A percentile compares a stretch with the other conserved stretches of the same genome.
Conservation (phyloP, 495 filamentous ascomycete genomes). For the Aspergillus coremiiformis region DNA sequence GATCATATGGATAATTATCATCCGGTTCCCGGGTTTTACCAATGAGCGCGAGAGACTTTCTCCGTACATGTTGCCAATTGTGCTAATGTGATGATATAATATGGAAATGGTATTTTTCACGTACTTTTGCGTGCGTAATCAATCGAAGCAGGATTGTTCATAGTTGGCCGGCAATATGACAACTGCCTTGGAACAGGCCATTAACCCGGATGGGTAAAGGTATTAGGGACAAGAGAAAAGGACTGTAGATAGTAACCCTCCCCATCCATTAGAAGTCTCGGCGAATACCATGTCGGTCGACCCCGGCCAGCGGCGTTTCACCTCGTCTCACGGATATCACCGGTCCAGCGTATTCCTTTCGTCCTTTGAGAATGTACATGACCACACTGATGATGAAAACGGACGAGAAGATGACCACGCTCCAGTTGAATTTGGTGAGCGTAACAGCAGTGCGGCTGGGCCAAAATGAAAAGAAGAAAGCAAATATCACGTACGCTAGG, state of each 20-base stretch:
- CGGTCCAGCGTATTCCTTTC: slow-evolving; percentile 23
- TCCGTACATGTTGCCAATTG: too few relatives aligned
- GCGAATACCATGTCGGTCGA: not conserved
- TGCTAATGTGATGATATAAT: too few relatives aligned
- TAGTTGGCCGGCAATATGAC: too few relatives aligned
- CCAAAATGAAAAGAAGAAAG: slow-evolving; percentile 38
- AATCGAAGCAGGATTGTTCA: too few relatives aligned
- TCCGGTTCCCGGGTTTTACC: too few relatives aligned
- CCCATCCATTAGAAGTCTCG: not conserved
- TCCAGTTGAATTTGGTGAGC: slow-evolving; percentile 42
- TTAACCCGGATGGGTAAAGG: too few relatives aligned
- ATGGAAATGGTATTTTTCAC: too few relatives aligned
- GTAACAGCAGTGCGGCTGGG: slow-evolving; percentile 28
- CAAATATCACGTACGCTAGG: slow-evolving; percentile 21
- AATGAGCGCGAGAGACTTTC: too few relatives aligned
- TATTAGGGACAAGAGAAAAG: not conserved
- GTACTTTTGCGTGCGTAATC: too few relatives aligned
- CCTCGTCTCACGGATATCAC: slow-evolving; percentile 15
- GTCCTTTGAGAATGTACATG: slow-evolving; percentile 27
- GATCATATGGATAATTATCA: too few relatives aligned
- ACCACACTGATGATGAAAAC: slow-evolving; percentile 31
- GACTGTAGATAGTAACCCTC: not conserved
- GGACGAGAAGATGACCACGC: slow-evolving; percentile 36
- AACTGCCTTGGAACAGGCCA: too few relatives aligned
- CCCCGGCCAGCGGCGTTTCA: not conserved